Conservation (phyloP, 345 rosid species). For the Moricandia arvensis region DNA sequence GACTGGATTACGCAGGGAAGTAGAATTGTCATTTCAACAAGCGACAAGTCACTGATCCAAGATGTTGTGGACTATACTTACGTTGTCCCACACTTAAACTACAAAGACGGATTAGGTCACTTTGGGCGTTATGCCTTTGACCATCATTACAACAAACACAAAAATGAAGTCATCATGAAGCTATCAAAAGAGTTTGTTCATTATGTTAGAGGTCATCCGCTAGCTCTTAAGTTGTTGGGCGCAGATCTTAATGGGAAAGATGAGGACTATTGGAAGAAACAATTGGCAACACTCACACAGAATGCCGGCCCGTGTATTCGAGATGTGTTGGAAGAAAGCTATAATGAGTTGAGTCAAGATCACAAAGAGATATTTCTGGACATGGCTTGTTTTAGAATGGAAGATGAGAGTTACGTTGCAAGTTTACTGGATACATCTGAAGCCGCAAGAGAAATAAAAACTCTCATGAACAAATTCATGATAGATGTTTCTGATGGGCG, state of each 20-base stretch:
- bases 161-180: neutral
- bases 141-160: neutral
- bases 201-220: slow-evolving; percentile 35
- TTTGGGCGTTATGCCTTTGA: slow-evolving; percentile 17
- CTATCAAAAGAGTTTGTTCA: slow-evolving; percentile 10
- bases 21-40: slow-evolving; percentile 21
- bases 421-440: slow-evolving; percentile 15
- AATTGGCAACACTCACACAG: neutral
- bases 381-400: slow-evolving; percentile 38
- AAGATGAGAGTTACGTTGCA: neutral
- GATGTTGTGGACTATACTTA: neutral
- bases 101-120: slow-evolving; percentile 19
- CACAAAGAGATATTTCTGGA: slow-evolving; percentile 34
- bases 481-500: neutral
- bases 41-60: slow-evolving; percentile 11
- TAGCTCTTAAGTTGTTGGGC: slow-evolving; percentile 38
- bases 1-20: slow-evolving; percentile 22
- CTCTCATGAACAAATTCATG: slow-evolving; percentile 27
- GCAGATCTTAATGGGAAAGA: neutral
- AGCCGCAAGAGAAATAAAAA: neutral
- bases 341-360: slow-evolving; percentile 20
- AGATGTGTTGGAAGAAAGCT: slow-evolving; percentile 27
- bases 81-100: neutral
- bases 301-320: neutral
- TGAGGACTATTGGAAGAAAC: slow-evolving; percentile 18